Conservation (phyloP, 2,329 filamentous ascomycete genomes). For the Capronia americana region DNA sequence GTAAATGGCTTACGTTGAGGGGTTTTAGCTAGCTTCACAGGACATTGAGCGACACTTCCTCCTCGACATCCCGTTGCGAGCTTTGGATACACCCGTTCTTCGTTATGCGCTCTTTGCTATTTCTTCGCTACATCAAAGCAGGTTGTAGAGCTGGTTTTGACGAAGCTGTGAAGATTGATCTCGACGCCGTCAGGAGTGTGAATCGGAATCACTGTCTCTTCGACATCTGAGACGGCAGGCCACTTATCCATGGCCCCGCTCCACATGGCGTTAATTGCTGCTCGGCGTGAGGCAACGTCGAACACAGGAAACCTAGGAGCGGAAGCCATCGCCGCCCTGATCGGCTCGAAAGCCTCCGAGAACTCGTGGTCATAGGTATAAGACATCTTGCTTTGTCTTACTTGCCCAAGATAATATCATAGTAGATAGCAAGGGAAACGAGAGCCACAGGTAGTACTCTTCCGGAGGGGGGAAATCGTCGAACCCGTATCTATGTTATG, state of each 20-base stretch:
- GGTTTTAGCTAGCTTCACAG: too few relatives aligned
- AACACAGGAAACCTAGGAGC: not conserved
- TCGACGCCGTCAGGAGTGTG: conserved; percentile 13
- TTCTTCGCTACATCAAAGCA: too few relatives aligned
- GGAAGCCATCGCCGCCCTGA: not conserved
- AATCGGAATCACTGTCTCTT: conserved; percentile 18
- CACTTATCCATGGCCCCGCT: conserved; percentile 8
- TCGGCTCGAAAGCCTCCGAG: not conserved
- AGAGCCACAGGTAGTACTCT: not conserved
- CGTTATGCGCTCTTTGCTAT: too few relatives aligned
- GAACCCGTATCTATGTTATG: too few relatives aligned
- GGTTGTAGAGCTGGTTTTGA: conserved; percentile 26
- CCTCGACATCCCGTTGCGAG: too few relatives aligned
- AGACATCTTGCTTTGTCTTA: not conserved
- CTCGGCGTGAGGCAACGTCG: conserved; percentile 5
- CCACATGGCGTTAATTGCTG: conserved; percentile 18
- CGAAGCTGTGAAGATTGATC: conserved; percentile 22
- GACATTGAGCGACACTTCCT: too few relatives aligned
- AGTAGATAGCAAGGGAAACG: not conserved
- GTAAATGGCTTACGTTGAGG: too few relatives aligned
- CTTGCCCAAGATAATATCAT: too few relatives aligned
- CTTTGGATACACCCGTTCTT: too few relatives aligned
- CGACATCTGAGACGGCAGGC: conserved; percentile 19
- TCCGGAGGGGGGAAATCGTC: too few relatives aligned
- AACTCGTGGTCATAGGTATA: conserved; percentile 1